Evolutionary conservation across 345 rosid genomes (phyloP), one percentile per base, ranked within the genome.

Genomic region (Linum usitatissimum): DNA sequence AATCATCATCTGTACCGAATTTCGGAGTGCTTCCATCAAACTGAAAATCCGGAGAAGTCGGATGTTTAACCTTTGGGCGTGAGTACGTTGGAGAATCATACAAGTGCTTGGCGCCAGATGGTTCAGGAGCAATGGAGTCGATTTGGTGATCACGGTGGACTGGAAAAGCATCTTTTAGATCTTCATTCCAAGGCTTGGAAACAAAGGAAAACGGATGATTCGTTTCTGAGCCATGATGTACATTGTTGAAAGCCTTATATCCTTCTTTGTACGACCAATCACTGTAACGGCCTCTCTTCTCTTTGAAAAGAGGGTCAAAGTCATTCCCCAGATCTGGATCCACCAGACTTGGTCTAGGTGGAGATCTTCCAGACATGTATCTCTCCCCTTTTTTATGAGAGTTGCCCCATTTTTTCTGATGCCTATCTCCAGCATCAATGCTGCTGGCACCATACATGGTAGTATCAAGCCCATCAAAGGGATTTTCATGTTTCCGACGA

Each of bases 261-360:
- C 83, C 84, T 69, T 70, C 75, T 55, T 69, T 67, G 64, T 58
- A 66, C 40, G 74, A 71, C 76, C 71, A 71, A 74, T 56, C 64
- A 57, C 59, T 54, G 19, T 31, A 34, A 17, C 17, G 17, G 48
- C 69, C 81, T 62, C 53, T 30, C 60, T 63, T 62, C 66, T 68
- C 80, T 55, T 6, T 62, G 62, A 71, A 69, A 65, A 63, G 51
- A 65, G 68, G 71, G 64, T 69, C 65, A 63, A 66, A 55, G 36
- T 60, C 70, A 63, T 62, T 54, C 56, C 68, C 63, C 23, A 68
- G 54, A 51, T 71, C 73, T 62, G 76, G 65, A 39, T 73, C 77
- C 67, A 69, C 64, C 9, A 60, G 60, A 65, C 60, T 64, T 66
- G 78, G 74, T 9, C 30, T 61, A 68, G 61, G 69, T 15, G 18